Evolutionary conservation across 306 rosid species (phyloP).

Genomic region (Cicer yamashitae): DNA sequence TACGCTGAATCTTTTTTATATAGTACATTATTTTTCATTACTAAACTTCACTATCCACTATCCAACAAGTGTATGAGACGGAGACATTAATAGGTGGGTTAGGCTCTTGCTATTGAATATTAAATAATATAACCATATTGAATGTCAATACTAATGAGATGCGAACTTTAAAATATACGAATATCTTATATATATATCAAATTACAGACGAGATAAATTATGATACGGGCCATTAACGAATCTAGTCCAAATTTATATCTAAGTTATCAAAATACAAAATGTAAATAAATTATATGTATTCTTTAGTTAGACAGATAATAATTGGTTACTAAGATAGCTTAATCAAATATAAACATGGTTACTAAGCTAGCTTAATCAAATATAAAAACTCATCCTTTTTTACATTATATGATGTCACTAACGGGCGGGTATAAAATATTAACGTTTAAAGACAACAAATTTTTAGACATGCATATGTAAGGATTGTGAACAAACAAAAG

Average conservation of each 20-base stretch:
- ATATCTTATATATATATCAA: too few species aligned
- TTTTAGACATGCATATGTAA: too few species aligned
- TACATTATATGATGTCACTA: too few species aligned
- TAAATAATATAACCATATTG: neutral
- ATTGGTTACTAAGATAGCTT: too few species aligned
- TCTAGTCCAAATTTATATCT: neutral
- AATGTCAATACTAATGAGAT: neutral
- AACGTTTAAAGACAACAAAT: too few species aligned
- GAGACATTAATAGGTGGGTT: slow-evolving; percentile 12
- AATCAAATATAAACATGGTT: too few species aligned
- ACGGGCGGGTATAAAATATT: too few species aligned
- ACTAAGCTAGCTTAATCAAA: too few species aligned
- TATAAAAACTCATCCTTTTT: too few species aligned
- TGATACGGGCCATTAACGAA: neutral
- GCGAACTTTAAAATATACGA: too few species aligned
- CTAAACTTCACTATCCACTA: slow-evolving; percentile 3
- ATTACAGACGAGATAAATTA: neutral
- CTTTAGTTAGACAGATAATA: too few species aligned
- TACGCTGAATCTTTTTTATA: slow-evolving; percentile 36
- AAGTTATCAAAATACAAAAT: neutral
- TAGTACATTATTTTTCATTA: slow-evolving; percentile 4
- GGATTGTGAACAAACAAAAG: too few species aligned
- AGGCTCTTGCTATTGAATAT: neutral
- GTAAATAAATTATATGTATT: neutral
- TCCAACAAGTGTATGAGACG: slow-evolving; percentile 22